phyloP scores from a whole-genome alignment of 495 filamentous ascomycete genomes.

The Aspergillus funiculosus region DNA sequence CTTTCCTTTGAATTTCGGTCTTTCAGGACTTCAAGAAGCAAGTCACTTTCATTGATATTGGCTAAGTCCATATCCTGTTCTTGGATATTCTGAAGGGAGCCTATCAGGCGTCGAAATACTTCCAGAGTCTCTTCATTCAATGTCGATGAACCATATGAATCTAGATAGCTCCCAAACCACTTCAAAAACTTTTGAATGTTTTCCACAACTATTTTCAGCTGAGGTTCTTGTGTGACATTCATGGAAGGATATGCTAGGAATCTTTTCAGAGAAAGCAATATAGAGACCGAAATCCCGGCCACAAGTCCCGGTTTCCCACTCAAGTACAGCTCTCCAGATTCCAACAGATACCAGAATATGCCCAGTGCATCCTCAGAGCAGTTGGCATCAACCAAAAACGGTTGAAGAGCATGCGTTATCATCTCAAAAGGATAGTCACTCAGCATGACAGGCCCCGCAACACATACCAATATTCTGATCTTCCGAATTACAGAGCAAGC shows the following conservation, averaged over 20 bases:
- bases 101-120: slow-evolving; percentile 59
- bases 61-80: slow-evolving; percentile 53
- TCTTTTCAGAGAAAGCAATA: slow-evolving; percentile 65
- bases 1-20: slow-evolving; percentile 57
- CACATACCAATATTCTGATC: slow-evolving; percentile 69
- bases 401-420: slow-evolving; percentile 72
- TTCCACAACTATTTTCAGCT: slow-evolving; percentile 61
- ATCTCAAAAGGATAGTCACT: slow-evolving; percentile 86
- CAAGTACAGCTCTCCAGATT: slow-evolving; percentile 61
- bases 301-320: slow-evolving; percentile 63
- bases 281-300: slow-evolving; percentile 68
- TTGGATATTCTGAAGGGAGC: slow-evolving; percentile 54
- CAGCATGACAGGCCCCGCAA: slow-evolving; percentile 65
- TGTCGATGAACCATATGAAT: slow-evolving; percentile 46
- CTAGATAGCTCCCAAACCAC: slow-evolving; percentile 64
- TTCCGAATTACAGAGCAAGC: slow-evolving; percentile 82
- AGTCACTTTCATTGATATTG: slow-evolving; percentile 60
- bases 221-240: slow-evolving; percentile 68
- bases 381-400: slow-evolving; percentile 71
- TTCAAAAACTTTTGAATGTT: slow-evolving; percentile 61
- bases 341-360: slow-evolving; percentile 77
- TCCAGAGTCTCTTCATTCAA: slow-evolving; percentile 41
- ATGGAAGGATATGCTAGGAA: slow-evolving; percentile 62
- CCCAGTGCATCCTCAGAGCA: slow-evolving; percentile 92
- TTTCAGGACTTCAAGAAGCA: slow-evolving; percentile 67